Percentiles rank a stretch among this genome's conserved stretches.
phyloP scores from a whole-genome alignment of 805 yeast genomes.

The Lipomyces japonicus region DNA sequence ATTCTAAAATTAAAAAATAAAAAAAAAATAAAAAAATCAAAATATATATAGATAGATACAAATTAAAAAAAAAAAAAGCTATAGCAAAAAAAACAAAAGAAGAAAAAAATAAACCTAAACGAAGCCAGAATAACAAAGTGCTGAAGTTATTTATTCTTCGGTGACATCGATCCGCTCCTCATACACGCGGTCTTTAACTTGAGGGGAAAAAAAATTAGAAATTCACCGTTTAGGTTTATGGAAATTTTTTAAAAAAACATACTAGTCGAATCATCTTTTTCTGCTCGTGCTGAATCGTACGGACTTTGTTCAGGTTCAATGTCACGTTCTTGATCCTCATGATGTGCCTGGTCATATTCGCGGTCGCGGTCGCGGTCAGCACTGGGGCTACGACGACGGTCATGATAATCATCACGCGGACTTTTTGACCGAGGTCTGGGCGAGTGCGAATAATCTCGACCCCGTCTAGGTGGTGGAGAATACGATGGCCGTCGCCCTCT shows the following conservation, averaged over 20 bases:
- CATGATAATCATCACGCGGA: constrained; percentile 11
- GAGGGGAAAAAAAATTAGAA: background rate
- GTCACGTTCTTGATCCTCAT: too few species aligned
- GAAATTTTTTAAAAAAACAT: background rate
- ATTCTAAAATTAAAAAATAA: background rate
- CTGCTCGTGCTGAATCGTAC: constrained; percentile 7
- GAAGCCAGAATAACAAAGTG: too few species aligned
- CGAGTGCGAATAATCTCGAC: constrained; percentile 14
- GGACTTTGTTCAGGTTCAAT: constrained; percentile 10
- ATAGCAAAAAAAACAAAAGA: too few species aligned
- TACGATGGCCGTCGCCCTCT: constrained; percentile 19
- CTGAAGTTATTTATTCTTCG: constrained; percentile 18
- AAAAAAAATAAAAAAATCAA: background rate
- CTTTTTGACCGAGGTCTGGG: constrained; percentile 8
- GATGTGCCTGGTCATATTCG: background rate
- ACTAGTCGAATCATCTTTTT: constrained; percentile 14
- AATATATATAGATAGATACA: background rate
- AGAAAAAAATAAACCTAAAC: too few species aligned
- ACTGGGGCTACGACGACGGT: constrained; percentile 1
- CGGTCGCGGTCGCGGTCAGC: constrained; percentile 1
- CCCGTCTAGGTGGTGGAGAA: constrained; percentile 17
- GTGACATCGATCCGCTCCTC: constrained; percentile 25
- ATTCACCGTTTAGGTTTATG: background rate
- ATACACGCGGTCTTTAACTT: constrained; percentile 19
- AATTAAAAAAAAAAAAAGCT: background rate